Percentiles rank a stretch among this genome's conserved stretches.
Evolutionary conservation across 1,284 basidiomycete species (phyloP).

Genomic region (Rhodotorula sp.): DNA sequence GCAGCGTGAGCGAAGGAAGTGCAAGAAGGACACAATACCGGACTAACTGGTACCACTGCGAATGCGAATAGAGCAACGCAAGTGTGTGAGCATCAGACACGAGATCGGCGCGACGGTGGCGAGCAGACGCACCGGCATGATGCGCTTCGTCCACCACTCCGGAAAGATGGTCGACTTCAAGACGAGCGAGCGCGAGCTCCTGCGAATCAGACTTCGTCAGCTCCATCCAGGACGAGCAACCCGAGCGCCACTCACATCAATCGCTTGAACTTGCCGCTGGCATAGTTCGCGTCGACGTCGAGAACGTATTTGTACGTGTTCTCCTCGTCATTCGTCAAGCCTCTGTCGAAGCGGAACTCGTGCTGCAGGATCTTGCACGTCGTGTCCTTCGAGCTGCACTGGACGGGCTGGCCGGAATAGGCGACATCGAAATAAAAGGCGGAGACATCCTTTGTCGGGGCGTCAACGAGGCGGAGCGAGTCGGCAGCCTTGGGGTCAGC

Average conservation of each 20-base stretch:
- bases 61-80: background rate
- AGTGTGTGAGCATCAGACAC: no score
- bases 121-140: slow-evolving; percentile 41
- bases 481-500: slow-evolving; percentile 10
- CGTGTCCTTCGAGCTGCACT: slow-evolving; percentile 27
- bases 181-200: slow-evolving; percentile 62
- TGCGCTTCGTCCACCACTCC: slow-evolving; percentile 52
- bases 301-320: slow-evolving; percentile 45
- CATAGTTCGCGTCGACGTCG: slow-evolving; percentile 45
- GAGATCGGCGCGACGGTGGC: no score
- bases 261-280: slow-evolving; percentile 39
- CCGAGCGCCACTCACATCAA: slow-evolving; percentile 37
- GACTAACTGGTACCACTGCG: slow-evolving; percentile 43
- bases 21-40: slow-evolving; percentile 25
- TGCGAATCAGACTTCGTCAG: slow-evolving; percentile 45
- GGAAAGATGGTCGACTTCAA: slow-evolving; percentile 65
- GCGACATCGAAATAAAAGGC: slow-evolving; percentile 34
- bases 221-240: slow-evolving; percentile 54
- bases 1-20: no score
- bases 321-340: slow-evolving; percentile 19
- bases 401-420: slow-evolving; percentile 20
- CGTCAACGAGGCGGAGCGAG: slow-evolving; percentile 16
- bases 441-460: slow-evolving; percentile 5
- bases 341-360: slow-evolving; percentile 18
- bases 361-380: slow-evolving; percentile 22